Evolutionary conservation across 352 stramenopile species (phyloP), one percentile per base, ranked within the genome.

Genomic region (Phytophthora sansomeana): DNA sequence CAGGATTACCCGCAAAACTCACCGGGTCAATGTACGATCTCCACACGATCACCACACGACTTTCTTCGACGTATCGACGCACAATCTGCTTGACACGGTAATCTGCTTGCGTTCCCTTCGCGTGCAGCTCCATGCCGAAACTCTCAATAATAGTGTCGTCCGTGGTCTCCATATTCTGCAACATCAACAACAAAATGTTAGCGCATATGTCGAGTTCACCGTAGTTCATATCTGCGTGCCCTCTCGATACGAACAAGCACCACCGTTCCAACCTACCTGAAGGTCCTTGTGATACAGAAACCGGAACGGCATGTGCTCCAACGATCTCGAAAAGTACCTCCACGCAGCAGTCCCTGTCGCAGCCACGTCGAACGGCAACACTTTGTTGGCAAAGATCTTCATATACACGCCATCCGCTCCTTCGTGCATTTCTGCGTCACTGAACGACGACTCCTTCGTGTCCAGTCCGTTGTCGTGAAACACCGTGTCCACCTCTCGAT

Each of bases 81-180:
- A 83, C 57, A n/a, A 89, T 73, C 49, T 91, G 78, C 52, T 89
- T 81, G 13, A 89, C 73, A 1, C 70, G 69, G 61, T 88, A 88
- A 43, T 81, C 64, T 1, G 78, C 78, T 14, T 76, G 66, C 1
- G 72, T 87, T n/a, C 74, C 72, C 36, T 88, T 89, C 0, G 70
- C 76, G 11, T 80, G 55, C 19, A 89, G 50, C 58, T 89, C 75
- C 38, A 91, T 72, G 28, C 72, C 67, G 47, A 86, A 83, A 48
- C 75, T 84, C 54, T 89, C 82, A 17, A 89, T 61, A n/a, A 89
- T 84, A 28, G 74, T 84, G 46, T 89, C 67, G 49, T 88, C 78
- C 10, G 75, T 77, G 14, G 46, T 69, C 48, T 77, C 69, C 48
- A 70, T 42, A 26, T 70, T 70, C 69, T 77, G 42, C 19, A 57